Evolutionary conservation across 2,329 filamentous ascomycete genomes (phyloP).

Genomic region (Stromatinia cepivora): DNA sequence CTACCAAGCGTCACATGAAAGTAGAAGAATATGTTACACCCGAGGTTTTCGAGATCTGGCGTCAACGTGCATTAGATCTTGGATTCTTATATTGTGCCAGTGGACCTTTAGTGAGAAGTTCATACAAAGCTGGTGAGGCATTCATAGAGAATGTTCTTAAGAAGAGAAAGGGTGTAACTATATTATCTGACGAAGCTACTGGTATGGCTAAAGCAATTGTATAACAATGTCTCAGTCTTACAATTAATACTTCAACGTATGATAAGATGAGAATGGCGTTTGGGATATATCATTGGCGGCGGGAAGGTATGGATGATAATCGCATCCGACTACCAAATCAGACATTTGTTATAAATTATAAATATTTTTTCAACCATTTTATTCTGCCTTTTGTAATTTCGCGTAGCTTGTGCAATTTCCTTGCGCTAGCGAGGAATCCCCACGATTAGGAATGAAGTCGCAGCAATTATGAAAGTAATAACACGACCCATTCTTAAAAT

Average conservation of each 20-base stretch:
- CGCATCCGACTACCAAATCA: neutral
- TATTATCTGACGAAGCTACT: constrained; percentile 35
- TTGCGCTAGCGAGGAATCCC: neutral
- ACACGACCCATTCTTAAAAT: constrained; percentile 6
- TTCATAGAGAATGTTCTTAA: constrained; percentile 96
- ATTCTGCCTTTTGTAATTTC: neutral
- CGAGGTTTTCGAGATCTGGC: constrained; percentile 88
- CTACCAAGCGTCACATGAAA: constrained; percentile 96
- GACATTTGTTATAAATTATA: neutral
- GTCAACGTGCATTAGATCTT: constrained; percentile 84
- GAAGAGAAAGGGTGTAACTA: constrained; percentile 38
- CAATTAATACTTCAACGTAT: constrained; percentile 13
- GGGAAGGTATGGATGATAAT: constrained; percentile 2
- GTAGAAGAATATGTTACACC: constrained; percentile 95
- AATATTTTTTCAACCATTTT: constrained; percentile 4
- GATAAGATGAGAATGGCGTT: constrained; percentile 10
- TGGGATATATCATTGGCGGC: constrained; percentile 10
- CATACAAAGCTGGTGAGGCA: constrained; percentile 96
- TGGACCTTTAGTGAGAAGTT: constrained; percentile 88
- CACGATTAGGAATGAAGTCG: neutral
- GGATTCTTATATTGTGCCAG: constrained; percentile 97
- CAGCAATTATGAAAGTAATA: neutral
- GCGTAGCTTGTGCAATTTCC: too few species aligned
- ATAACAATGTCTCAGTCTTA: constrained; percentile 13
- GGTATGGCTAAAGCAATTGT: constrained; percentile 37